Evolutionary conservation across 148 eudicot species (phyloP).

Genomic region (Rhododendron ovatum): DNA sequence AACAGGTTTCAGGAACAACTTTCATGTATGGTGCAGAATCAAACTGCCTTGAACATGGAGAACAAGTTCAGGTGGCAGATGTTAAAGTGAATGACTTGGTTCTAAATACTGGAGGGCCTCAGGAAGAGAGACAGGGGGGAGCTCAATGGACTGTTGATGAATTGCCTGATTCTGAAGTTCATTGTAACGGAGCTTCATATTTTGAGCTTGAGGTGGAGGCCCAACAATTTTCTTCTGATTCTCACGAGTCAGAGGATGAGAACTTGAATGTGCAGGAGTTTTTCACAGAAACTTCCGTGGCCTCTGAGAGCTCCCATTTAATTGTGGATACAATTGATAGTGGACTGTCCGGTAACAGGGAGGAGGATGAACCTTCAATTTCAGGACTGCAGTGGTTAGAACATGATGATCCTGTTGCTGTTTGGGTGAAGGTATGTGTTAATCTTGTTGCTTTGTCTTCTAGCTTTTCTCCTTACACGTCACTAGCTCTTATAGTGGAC

Average conservation of each 20-base stretch:
- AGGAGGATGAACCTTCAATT: constrained; percentile 42
- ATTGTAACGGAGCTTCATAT: constrained; percentile 28
- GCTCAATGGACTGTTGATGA: constrained; percentile 25
- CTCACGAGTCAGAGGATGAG: constrained; percentile 53
- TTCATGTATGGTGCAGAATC: constrained; percentile 35
- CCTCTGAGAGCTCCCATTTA: constrained; percentile 49
- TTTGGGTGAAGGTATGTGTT: constrained; percentile 87
- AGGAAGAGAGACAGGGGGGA: constrained; percentile 18
- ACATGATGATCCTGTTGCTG: constrained; percentile 66
- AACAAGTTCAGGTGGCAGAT: constrained; percentile 27
- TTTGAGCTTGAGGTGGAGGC: constrained; percentile 42
- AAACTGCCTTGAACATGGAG: constrained; percentile 29
- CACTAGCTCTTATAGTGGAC: background rate
- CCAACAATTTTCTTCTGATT: constrained; percentile 35
- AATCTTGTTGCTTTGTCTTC: constrained; percentile 12
- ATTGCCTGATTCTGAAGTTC: constrained; percentile 25
- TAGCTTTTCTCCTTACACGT: background rate
- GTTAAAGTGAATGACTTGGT: constrained; percentile 26
- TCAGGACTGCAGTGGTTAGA: constrained; percentile 52
- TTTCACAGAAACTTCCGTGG: constrained; percentile 35
- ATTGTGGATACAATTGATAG: constrained; percentile 51
- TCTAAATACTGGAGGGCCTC: constrained; percentile 29
- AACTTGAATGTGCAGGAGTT: constrained; percentile 29
- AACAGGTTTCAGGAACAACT: constrained; percentile 41
- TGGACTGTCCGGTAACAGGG: constrained; percentile 29